Conservation (phyloP, 106 monocot species). For the Phalaenopsis equestris region DNA sequence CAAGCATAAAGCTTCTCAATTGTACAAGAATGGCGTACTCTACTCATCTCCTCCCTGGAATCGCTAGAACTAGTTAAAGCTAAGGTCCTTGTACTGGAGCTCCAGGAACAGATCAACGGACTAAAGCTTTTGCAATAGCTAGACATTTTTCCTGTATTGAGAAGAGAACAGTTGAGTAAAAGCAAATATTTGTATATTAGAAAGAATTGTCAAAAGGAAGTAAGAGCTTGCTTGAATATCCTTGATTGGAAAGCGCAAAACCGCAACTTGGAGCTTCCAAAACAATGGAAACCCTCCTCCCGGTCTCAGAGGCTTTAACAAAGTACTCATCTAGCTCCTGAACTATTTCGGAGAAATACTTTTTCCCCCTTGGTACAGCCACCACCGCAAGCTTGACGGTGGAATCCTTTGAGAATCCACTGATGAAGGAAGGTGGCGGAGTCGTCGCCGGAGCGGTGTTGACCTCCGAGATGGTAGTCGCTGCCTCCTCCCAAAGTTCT, state of each 20-base stretch:
- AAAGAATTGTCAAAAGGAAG: neutral
- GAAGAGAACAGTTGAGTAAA: neutral
- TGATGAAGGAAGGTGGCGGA: conserved; percentile 28
- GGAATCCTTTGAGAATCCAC: conserved; percentile 33
- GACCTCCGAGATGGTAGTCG: conserved; percentile 22
- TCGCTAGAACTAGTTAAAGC: conserved; percentile 27
- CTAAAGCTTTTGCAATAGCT: conserved; percentile 62
- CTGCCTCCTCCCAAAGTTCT: conserved; percentile 61
- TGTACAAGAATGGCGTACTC: conserved; percentile 61
- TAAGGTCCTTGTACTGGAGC: conserved; percentile 22
- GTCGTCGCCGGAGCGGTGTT: conserved; percentile 18
- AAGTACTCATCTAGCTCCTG: conserved; percentile 92
- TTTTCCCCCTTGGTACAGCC: conserved; percentile 44
- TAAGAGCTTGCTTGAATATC: conserved; percentile 26
- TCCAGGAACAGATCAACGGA: conserved; percentile 43
- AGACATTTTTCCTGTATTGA: conserved; percentile 50
- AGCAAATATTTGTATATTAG: neutral
- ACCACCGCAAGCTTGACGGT: conserved; percentile 64
- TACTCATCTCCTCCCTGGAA: conserved; percentile 12
- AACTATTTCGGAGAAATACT: conserved; percentile 63
- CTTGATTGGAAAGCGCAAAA: conserved; percentile 17
- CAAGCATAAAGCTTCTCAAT: conserved; percentile 91
- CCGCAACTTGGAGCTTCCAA: conserved; percentile 49
- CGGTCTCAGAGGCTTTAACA: conserved; percentile 72
- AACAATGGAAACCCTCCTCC: conserved; percentile 38